Evolutionary conservation across 768 basidiomycete species (phyloP).

Genomic region (Panellus pusillus): DNA sequence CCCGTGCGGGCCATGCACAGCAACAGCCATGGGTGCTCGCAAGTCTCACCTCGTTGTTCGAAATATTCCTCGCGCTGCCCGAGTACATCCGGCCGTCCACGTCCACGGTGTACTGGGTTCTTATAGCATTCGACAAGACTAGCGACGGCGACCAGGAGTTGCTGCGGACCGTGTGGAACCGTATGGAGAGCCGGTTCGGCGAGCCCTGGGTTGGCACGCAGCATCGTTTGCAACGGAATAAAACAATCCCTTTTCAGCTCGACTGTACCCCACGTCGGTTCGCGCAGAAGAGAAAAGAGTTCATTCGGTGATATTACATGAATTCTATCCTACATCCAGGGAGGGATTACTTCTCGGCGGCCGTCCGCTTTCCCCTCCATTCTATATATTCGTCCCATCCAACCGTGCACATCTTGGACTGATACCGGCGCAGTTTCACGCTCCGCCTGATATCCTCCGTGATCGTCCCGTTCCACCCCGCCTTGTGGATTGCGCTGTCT

Average conservation of each 20-base stretch:
- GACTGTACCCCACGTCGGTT: not conserved
- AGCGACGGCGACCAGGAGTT: conserved; percentile 49
- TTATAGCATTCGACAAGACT: conserved; percentile 64
- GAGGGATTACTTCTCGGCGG: not conserved
- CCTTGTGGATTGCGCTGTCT: conserved; percentile 90
- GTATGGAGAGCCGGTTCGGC: conserved; percentile 56
- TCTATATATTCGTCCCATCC: conserved; percentile 75
- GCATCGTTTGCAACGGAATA: conserved; percentile 44
- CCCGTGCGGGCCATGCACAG: conserved; percentile 6
- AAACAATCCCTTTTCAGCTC: conserved; percentile 33
- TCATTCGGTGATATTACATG: conserved; percentile 4
- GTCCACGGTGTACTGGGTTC: conserved; percentile 61
- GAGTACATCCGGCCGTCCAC: conserved; percentile 41
- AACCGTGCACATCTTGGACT: conserved; percentile 67
- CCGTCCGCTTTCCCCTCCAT: conserved; percentile 59
- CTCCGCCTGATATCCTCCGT: conserved; percentile 80
- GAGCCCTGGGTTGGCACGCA: conserved; percentile 42
- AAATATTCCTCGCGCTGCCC: conserved; percentile 62
- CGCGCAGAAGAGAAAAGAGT: too few species aligned
- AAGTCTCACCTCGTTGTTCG: conserved; percentile 58
- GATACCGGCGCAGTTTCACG: conserved; percentile 78
- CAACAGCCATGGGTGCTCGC: conserved; percentile 52
- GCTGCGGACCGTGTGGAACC: conserved; percentile 57
- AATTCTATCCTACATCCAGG: conserved; percentile 1
- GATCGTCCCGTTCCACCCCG: conserved; percentile 83